Evolutionary conservation across 1,139 yeast genomes (phyloP).

Genomic region (Lodderomyces margitis): DNA sequence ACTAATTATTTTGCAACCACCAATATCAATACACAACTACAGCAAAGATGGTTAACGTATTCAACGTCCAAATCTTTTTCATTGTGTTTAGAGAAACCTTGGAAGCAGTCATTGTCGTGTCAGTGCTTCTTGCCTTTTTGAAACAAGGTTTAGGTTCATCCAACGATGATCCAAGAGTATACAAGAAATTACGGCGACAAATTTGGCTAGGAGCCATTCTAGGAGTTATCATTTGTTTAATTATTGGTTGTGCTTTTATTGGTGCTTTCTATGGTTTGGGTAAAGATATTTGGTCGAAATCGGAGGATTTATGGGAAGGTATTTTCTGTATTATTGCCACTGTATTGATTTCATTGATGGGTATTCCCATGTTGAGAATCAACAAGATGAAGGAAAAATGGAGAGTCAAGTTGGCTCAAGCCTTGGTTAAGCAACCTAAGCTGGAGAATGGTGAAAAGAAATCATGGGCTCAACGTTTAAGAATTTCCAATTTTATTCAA

Average conservation of each 20-base stretch:
- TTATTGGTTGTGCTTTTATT: slow-evolving; percentile 82
- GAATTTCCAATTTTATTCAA: slow-evolving; percentile 41
- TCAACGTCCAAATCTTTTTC: slow-evolving; percentile 67
- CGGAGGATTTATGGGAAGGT: slow-evolving; percentile 96
- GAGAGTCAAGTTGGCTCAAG: slow-evolving; percentile 84
- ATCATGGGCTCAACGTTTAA: slow-evolving; percentile 24
- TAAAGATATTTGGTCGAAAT: slow-evolving; percentile 76
- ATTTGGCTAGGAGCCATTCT: slow-evolving; percentile 75
- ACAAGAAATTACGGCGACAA: slow-evolving; percentile 64
- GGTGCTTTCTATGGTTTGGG: slow-evolving; percentile 79
- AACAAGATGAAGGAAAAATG: slow-evolving; percentile 91
- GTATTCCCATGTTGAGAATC: slow-evolving; percentile 85
- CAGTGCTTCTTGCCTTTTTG: slow-evolving; percentile 85
- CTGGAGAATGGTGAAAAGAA: slow-evolving; percentile 14
- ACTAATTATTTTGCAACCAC: neutral
- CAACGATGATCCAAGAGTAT: slow-evolving; percentile 47
- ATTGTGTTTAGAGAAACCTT: slow-evolving; percentile 86
- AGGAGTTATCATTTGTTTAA: slow-evolving; percentile 72
- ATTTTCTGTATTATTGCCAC: slow-evolving; percentile 80
- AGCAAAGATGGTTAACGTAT: slow-evolving; percentile 38
- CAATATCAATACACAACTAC: neutral
- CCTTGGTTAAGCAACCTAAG: slow-evolving; percentile 49
- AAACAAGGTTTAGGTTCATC: slow-evolving; percentile 74
- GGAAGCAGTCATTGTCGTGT: slow-evolving; percentile 86
- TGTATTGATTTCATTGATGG: slow-evolving; percentile 82